Base-by-base conservation (phyloP, 805 yeast species). In the Teunomyces cretensis region DNA sequence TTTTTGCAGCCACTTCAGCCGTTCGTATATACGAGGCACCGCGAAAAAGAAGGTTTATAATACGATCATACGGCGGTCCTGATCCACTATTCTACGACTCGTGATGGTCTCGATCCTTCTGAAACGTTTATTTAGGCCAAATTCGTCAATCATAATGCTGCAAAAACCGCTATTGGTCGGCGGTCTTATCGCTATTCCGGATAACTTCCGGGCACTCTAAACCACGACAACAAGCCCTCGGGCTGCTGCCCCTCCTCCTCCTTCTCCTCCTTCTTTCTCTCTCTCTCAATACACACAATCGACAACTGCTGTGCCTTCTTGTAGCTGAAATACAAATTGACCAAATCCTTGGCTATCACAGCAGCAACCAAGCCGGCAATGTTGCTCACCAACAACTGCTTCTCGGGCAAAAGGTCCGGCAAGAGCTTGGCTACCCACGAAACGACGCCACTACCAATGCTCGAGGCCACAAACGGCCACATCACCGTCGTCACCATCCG, bases 381-480 rank as follows among this genome's bases (percentile, higher is more conserved):
- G 49, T 71, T 70, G 33, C 68, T 52, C 12, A 67, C 42, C 19
- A 71, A 53, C 31, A 59, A 28, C 40, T 60, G 38, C 40, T 56
- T 57, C 15, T 53, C 60, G 9, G 35, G 39, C 15, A 51, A 49
- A 15, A 48, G 26, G 2, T 11, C 28, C 12, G 45, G 44, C 40
- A 35, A 24, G 12, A 48, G 42, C 38, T 46, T 28, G 6, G 50
- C 53, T 8, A 70, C 44, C 5, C 61, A 27, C 14, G 39, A 39
- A n/a, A 38, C 30, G n/a, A 26, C 17, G 22, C 30, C 19, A 9
- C 6, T n/a, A 1, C 76, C 75, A 2, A 68, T 26, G 41, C 65
- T 64, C 0, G 73, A 60, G 7, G 71, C 61, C 9, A 63, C 30
- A 43, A 60, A 67, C 11, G 76, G 76, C 76, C 76, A 71, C 32